phyloP scores from a whole-genome alignment of 108 stramenopile species.

The Seminavis robusta region DNA sequence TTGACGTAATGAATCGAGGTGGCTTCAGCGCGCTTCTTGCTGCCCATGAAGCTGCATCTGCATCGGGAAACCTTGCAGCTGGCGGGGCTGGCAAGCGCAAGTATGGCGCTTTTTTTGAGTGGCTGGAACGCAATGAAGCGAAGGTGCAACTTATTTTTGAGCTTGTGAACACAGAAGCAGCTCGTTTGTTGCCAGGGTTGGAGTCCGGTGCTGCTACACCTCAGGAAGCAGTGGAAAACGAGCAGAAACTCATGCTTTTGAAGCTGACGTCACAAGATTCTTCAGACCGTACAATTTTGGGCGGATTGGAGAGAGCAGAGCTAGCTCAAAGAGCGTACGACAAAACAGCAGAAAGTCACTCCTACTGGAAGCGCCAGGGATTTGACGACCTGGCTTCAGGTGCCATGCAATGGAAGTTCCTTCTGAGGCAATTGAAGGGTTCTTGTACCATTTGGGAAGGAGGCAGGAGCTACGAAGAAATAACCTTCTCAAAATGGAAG shows the following conservation, averaged over 20 bases:
- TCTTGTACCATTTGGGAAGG: constrained; percentile 87
- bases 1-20: constrained; percentile 82
- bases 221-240: constrained; percentile 75
- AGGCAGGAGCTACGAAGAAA: no score
- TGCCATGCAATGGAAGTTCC: constrained; percentile 83
- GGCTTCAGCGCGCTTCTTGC: constrained; percentile 79
- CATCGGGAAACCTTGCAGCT: constrained; percentile 42
- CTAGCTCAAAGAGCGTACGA: constrained; percentile 66
- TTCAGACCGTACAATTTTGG: constrained; percentile 72
- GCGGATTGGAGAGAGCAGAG: constrained; percentile 71
- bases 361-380: constrained; percentile 85
- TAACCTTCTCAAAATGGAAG: no score
- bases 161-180: constrained; percentile 48
- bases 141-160: constrained; percentile 71
- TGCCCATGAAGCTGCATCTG: constrained; percentile 68
- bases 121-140: constrained; percentile 63
- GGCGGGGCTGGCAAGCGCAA: constrained; percentile 35
- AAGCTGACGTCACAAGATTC: constrained; percentile 64
- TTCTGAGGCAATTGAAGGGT: constrained; percentile 80
- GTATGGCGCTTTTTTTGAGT: constrained; percentile 79
- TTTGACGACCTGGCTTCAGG: constrained; percentile 88
- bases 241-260: constrained; percentile 70
- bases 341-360: constrained; percentile 72
- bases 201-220: constrained; percentile 44
- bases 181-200: constrained; percentile 44